phyloP scores from a whole-genome alignment of 495 filamentous ascomycete species.

The Chaetomium cochliodes region DNA sequence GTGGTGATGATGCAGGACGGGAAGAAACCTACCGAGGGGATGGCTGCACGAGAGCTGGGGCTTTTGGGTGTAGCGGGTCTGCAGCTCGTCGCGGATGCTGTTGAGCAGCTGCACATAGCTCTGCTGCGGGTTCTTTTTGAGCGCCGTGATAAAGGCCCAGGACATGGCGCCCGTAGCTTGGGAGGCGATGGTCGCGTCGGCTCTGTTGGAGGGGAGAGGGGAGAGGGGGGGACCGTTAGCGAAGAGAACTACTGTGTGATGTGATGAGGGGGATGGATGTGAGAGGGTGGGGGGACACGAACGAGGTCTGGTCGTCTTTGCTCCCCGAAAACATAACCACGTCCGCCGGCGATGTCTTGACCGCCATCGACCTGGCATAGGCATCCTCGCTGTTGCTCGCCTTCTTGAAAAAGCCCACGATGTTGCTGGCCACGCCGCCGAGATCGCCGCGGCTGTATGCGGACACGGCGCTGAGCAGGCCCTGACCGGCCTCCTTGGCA shows the following conservation, averaged over 20 bases:
- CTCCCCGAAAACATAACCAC: constrained; percentile 97
- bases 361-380: constrained; percentile 73
- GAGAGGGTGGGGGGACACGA: constrained; percentile 42
- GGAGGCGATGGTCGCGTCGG: constrained; percentile 65
- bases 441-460: constrained; percentile 90
- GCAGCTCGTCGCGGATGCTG: constrained; percentile 89
- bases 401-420: constrained; percentile 90
- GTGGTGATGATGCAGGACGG: background rate
- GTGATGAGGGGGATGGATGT: constrained; percentile 1
- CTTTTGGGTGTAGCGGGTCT: constrained; percentile 89
- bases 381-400: constrained; percentile 80
- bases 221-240: background rate
- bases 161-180: constrained; percentile 98
- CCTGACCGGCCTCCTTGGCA: constrained; percentile 95
- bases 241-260: constrained; percentile 10
- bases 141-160: constrained; percentile 89
- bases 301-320: constrained; percentile 95
- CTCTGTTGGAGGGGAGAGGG: constrained; percentile 42
- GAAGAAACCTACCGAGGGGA: constrained; percentile 67
- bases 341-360: constrained; percentile 92
- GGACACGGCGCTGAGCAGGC: constrained; percentile 83
- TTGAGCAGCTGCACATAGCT: constrained; percentile 95
- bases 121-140: constrained; percentile 97
- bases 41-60: constrained; percentile 96
- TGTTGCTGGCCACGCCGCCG: constrained; percentile 73